Evolutionary conservation across 345 rosid genomes (phyloP).

Genomic region (Lepidium didymum): DNA sequence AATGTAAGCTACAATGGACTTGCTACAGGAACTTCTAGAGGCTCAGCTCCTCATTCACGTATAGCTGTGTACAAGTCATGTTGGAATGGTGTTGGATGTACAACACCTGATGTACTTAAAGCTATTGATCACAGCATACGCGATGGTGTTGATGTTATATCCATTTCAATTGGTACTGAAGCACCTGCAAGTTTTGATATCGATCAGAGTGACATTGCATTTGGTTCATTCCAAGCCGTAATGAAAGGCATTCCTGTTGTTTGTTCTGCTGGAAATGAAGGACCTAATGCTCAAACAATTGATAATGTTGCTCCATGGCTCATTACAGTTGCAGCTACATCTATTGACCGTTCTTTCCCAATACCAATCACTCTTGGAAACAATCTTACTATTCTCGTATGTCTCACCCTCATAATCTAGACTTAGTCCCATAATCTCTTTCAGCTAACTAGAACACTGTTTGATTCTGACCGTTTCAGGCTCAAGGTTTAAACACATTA

Average conservation of each 20-base stretch:
- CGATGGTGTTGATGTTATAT: conserved; percentile 49
- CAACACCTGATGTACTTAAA: conserved; percentile 33
- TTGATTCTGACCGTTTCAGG: not conserved
- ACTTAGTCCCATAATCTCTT: not conserved
- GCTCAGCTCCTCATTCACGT: conserved; percentile 38
- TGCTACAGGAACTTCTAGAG: conserved; percentile 36
- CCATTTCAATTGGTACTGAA: conserved; percentile 36
- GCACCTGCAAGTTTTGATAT: conserved; percentile 32
- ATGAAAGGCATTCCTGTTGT: conserved; percentile 36
- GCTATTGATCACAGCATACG: conserved; percentile 47
- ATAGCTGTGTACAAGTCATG: conserved; percentile 49
- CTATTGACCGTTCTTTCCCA: conserved; percentile 41
- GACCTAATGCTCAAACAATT: conserved; percentile 35
- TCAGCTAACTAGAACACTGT: not conserved
- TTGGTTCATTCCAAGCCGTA: conserved; percentile 47
- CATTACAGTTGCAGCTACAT: conserved; percentile 40
- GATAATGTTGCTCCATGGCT: conserved; percentile 51
- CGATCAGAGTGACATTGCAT: conserved; percentile 29
- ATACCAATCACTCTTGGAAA: conserved; percentile 32
- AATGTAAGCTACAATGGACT: conserved; percentile 38
- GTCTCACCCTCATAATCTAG: not conserved
- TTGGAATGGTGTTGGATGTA: conserved; percentile 30
- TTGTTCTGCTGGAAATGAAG: conserved; percentile 31
- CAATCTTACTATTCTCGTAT: conserved; percentile 30
- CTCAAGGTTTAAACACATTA: conserved; percentile 23